Evolutionary conservation across 331 rosid genomes (phyloP).

Genomic region (Malus hybrid): DNA sequence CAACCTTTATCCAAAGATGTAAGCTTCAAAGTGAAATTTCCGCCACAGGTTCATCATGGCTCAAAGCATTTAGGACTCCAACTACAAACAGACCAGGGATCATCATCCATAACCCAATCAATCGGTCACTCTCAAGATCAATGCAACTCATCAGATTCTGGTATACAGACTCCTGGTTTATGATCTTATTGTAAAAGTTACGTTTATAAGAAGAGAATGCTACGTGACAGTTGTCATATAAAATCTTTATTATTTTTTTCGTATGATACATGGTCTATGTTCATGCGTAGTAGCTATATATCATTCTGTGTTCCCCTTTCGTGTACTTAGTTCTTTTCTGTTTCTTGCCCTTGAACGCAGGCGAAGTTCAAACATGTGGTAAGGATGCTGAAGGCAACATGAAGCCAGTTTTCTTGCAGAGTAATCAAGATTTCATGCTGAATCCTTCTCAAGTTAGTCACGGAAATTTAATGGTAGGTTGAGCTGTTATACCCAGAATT

Average conservation of each 20-base stretch:
- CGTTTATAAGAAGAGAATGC: too few species aligned
- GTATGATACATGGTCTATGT: neutral
- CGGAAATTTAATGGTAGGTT: slow-evolving; percentile 47
- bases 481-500: slow-evolving; percentile 14
- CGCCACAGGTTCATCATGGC: slow-evolving; percentile 7
- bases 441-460: slow-evolving; percentile 37
- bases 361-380: slow-evolving; percentile 35
- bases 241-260: neutral
- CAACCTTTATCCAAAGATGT: slow-evolving; percentile 6
- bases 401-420: slow-evolving; percentile 41
- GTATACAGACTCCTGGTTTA: slow-evolving; percentile 8
- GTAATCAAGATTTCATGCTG: slow-evolving; percentile 30
- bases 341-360: slow-evolving; percentile 21
- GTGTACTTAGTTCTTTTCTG: neutral
- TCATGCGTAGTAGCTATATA: neutral
- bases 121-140: slow-evolving; percentile 25
- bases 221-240: too few species aligned
- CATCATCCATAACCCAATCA: slow-evolving; percentile 15
- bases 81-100: slow-evolving; percentile 17
- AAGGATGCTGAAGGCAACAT: slow-evolving; percentile 33
- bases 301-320: neutral
- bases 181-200: neutral
- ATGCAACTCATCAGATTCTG: slow-evolving; percentile 30
- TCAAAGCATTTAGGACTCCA: slow-evolving; percentile 24
- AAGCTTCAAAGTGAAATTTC: slow-evolving; percentile 9